phyloP scores from a whole-genome alignment of 2,329 filamentous ascomycete species.

The Epichloe sibirici region DNA sequence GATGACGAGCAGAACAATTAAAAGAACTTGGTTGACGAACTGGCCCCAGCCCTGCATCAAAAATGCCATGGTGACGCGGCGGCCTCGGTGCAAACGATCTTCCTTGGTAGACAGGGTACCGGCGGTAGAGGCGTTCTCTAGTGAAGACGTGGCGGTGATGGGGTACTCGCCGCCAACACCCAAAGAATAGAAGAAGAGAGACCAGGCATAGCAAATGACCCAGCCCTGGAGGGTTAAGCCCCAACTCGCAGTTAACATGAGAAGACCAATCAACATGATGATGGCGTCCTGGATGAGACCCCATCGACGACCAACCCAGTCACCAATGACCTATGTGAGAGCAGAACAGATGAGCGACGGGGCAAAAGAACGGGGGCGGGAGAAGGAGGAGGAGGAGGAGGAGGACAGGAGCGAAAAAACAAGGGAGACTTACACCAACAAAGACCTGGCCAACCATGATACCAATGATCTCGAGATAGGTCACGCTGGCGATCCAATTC shows the following conservation, averaged over 20 bases:
- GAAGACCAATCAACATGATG: constrained; percentile 87
- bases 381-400: background rate
- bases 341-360: constrained; percentile 10
- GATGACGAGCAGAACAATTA: constrained; percentile 77
- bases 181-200: constrained; percentile 65
- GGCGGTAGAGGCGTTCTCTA: constrained; percentile 79
- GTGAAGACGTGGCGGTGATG: constrained; percentile 90
- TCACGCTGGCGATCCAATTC: constrained; percentile 74
- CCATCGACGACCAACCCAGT: constrained; percentile 81
- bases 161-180: constrained; percentile 82
- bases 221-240: constrained; percentile 78
- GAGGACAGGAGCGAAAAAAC: background rate
- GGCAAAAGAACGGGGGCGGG: background rate
- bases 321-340: constrained; percentile 36
- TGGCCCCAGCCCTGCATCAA: constrained; percentile 99
- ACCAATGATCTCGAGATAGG: constrained; percentile 85
- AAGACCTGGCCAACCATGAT: constrained; percentile 90
- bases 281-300: constrained; percentile 87
- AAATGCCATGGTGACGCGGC: constrained; percentile 91
- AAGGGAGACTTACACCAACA: constrained; percentile 52
- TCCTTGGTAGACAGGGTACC: constrained; percentile 83
- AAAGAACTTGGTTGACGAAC: constrained; percentile 80
- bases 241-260: constrained; percentile 90
- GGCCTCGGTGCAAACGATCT: constrained; percentile 87
- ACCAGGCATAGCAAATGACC: constrained; percentile 96